A percentile compares a stretch with the other conserved stretches of the same genome.
Evolutionary conservation across 2,329 filamentous ascomycete genomes (phyloP).

Genomic region (Teratosphaeria pseudoeucalypti): DNA sequence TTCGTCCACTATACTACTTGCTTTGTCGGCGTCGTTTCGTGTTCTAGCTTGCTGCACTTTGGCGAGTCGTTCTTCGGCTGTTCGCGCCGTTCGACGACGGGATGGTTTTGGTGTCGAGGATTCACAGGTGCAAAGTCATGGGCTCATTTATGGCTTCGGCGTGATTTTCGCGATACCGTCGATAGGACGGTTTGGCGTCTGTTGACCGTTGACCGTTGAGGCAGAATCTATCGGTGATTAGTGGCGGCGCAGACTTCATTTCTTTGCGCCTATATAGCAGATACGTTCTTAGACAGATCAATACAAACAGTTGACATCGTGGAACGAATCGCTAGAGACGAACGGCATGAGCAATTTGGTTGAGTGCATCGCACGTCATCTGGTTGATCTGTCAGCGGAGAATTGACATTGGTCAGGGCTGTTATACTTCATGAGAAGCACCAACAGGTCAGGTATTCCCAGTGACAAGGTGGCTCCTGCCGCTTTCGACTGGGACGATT

Average conservation of each 20-base stretch:
- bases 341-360: not conserved
- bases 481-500: not conserved
- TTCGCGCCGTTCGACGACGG: not conserved
- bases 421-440: not conserved
- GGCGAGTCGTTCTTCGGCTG: not conserved
- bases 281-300: not conserved
- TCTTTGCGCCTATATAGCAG: not conserved
- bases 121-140: not conserved
- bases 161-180: not conserved
- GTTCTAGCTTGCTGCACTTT: not conserved
- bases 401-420: not conserved
- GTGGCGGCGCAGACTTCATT: not conserved
- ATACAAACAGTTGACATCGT: not conserved
- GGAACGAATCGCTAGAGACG: not conserved
- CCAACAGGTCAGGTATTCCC: not conserved
- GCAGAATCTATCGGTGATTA: not conserved
- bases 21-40: not conserved
- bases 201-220: not conserved
- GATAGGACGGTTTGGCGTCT: not conserved
- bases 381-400: not conserved
- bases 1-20: not conserved
- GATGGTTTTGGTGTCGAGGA: not conserved
- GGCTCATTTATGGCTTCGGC: no score
- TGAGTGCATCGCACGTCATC: not conserved
- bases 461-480: not conserved